Evolutionary conservation across 305 asterid species (phyloP), one percentile per base, ranked within the genome.

Genomic region (Solanum chacoense): DNA sequence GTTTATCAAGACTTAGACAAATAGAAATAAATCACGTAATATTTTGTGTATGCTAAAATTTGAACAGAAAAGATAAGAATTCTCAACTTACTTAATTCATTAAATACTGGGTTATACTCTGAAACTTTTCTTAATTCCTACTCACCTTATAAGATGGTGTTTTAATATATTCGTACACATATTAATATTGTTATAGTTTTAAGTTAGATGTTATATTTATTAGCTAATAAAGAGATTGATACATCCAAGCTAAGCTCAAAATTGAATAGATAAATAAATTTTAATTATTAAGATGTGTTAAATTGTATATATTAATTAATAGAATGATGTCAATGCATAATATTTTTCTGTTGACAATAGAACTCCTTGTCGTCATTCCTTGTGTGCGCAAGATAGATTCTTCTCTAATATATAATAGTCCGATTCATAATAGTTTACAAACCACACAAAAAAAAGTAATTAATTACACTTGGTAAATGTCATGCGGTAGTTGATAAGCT

Each of bases 391-490:
- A 69, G 75, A 24, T 69, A 26, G 7, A 24, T 5, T 11, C 8
- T 6, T 2, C 20, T 12, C 8, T 26, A 26, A 69, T 65, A 45
- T 45, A 18, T 55, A 7, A 7, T 50, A 50, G n/a, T 50, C 22
- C 14, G 45, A 40, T 40, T 40, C 45, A 11, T 40, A 40, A 40
- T 40, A 40, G 45, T 40, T 40, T 3, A 3, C 74, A 67, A 9
- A 24, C 0, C 11, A 71, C 11, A 71, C 35, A 2, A 2, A 1
- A 2, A 4, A 2, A 2, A 11, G 13, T 3, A 20, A 1, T 3
- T 65, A 71, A 71, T 11, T 12, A 3, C 35, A 71, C 2, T 71
- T 26, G 76, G 1, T 4, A 71, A 71, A 26, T 71, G 2, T 28
- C 10, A 1, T 71, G 20, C 0, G 63, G 8, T 50, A 50, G 63